phyloP scores from a whole-genome alignment of 2,329 filamentous ascomycete genomes.

The Penicillium olsonii region DNA sequence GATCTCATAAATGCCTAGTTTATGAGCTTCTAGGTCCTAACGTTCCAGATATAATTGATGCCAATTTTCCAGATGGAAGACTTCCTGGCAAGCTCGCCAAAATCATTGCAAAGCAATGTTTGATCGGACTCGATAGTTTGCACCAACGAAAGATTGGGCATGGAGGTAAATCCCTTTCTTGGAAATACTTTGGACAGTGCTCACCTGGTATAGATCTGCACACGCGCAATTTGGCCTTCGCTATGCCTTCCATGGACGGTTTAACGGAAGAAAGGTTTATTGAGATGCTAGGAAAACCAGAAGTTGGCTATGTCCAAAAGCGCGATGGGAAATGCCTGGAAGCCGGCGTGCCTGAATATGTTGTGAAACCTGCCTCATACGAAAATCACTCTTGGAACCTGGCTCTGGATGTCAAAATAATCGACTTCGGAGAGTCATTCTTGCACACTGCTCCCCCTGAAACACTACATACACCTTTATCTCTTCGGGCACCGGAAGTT shows the following conservation, averaged over 20 bases:
- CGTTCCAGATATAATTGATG: conserved; percentile 40
- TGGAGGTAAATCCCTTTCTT: conserved; percentile 32
- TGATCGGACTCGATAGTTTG: conserved; percentile 41
- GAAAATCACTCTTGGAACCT: conserved; percentile 12
- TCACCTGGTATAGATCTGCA: conserved; percentile 28
- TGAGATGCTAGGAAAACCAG: conserved; percentile 27
- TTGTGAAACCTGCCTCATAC: conserved; percentile 23
- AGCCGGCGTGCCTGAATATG: conserved; percentile 25
- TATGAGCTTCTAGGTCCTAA: conserved; percentile 45
- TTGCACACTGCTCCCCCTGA: conserved; percentile 41
- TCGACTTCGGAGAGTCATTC: conserved; percentile 46
- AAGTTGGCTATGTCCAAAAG: conserved; percentile 25
- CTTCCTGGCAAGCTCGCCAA: conserved; percentile 46
- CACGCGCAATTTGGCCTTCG: conserved; percentile 31
- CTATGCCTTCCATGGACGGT: conserved; percentile 17
- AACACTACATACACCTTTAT: too few species aligned
- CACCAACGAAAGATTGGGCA: conserved; percentile 44
- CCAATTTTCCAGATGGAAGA: conserved; percentile 37
- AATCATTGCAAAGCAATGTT: conserved; percentile 42
- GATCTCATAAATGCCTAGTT: conserved; percentile 48
- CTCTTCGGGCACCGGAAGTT: conserved; percentile 40
- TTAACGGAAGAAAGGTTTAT: conserved; percentile 21
- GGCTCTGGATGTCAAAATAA: conserved; percentile 29
- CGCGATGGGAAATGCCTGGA: conserved; percentile 25
- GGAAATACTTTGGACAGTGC: background rate